These are phyloP conservation scores for Aspergillus ellipticus DNA, from an alignment of 495 filamentous ascomycete genomes.

Conservation along the genomic window DNA sequence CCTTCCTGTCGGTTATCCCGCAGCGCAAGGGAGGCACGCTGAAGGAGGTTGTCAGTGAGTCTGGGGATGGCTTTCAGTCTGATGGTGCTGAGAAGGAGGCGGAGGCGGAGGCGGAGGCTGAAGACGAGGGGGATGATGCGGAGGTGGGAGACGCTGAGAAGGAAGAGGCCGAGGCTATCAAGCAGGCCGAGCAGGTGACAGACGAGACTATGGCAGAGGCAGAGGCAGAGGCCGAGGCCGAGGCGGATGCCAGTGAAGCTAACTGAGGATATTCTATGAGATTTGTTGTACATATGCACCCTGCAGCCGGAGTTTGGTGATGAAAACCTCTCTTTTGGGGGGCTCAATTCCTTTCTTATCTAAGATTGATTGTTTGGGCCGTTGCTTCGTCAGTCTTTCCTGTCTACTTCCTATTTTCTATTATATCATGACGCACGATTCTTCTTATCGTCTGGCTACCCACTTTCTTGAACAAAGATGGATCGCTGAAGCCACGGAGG, in stretches of 20 bases:
- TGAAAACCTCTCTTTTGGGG: neutral
- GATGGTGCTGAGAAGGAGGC: slow-evolving; percentile 11
- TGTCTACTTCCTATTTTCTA: no score
- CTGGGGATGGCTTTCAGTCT: slow-evolving; percentile 9
- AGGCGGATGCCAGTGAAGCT: neutral
- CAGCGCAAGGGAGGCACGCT: slow-evolving; percentile 73
- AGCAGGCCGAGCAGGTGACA: neutral
- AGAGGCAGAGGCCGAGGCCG: neutral
- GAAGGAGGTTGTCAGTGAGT: slow-evolving; percentile 19
- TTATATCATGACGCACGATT: no score
- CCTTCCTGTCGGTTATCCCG: slow-evolving; percentile 83
- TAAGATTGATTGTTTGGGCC: no score
- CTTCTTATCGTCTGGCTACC: no score
- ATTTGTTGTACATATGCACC: neutral
- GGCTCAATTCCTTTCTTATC: no score
- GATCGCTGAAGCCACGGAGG: no score
- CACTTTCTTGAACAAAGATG: no score
- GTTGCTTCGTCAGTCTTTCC: no score
- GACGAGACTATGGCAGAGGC: neutral
- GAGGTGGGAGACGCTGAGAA: slow-evolving; percentile 17
- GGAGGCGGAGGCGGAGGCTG: slow-evolving; percentile 11
- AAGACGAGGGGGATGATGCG: slow-evolving; percentile 22
- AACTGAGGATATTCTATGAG: neutral
- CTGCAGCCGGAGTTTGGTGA: neutral
- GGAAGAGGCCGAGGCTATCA: slow-evolving; percentile 19